Percentiles rank a stretch among this genome's conserved stretches.
phyloP scores from a whole-genome alignment of 306 rosid species.

The Gillenia trifoliata region DNA sequence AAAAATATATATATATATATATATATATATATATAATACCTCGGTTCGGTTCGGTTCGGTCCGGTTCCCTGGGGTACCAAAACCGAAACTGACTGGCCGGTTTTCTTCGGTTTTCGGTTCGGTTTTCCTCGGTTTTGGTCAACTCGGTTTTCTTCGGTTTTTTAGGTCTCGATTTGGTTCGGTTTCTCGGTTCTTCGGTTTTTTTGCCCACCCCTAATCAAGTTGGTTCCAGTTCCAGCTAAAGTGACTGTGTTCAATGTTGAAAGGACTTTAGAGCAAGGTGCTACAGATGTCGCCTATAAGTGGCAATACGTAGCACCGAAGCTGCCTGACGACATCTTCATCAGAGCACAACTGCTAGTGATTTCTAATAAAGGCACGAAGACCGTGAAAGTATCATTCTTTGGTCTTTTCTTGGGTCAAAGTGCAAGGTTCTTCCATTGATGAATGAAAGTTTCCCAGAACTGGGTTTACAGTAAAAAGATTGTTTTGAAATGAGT shows the following conservation, averaged over 20 bases:
- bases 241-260: conserved; percentile 24
- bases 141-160: too few relatives aligned
- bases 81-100: too few relatives aligned
- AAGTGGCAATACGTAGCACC: conserved; percentile 21
- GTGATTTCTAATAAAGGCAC: neutral
- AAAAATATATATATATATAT: too few relatives aligned
- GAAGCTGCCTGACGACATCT: conserved; percentile 14
- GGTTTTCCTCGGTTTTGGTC: too few relatives aligned
- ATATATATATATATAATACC: too few relatives aligned
- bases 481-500: conserved; percentile 6
- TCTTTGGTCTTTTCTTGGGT: conserved; percentile 3
- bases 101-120: too few relatives aligned
- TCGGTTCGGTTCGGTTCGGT: too few relatives aligned
- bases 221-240: conserved; percentile 10
- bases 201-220: too few relatives aligned
- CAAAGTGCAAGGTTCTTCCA: neutral
- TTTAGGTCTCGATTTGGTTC: too few relatives aligned
- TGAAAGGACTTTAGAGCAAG: neutral
- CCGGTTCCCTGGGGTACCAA: too few relatives aligned
- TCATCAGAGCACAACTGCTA: neutral
- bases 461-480: neutral
- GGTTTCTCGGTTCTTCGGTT: too few relatives aligned
- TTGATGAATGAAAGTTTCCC: conserved; percentile 9
- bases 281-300: neutral
- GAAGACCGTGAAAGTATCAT: conserved; percentile 1